These are phyloP conservation scores for Singerocomus inundabilis DNA, from an alignment of 1,284 basidiomycete genomes.

Conservation along the genomic window DNA sequence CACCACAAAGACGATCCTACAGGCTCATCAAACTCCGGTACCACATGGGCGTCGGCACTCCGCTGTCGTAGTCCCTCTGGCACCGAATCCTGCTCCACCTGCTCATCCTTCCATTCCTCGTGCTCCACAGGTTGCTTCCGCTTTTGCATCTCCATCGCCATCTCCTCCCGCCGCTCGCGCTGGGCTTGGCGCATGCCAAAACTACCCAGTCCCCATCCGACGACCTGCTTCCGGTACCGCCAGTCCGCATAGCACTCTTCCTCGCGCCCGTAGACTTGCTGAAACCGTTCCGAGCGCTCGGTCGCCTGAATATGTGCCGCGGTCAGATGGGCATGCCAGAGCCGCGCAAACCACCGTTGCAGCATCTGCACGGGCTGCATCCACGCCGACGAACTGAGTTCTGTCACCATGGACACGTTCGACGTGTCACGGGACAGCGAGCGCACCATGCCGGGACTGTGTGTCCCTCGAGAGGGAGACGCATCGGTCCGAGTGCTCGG, in stretches of 20 bases:
- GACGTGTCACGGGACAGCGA: constrained; percentile 11
- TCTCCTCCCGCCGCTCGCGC: constrained; percentile 25
- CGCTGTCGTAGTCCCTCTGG: constrained; percentile 15
- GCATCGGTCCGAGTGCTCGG: constrained; percentile 3
- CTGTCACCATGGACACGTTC: not conserved
- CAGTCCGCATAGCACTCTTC: constrained; percentile 31
- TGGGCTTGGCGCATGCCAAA: constrained; percentile 52
- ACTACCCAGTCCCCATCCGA: constrained; percentile 72
- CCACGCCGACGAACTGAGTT: not conserved
- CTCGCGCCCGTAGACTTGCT: constrained; percentile 51
- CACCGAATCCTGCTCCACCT: not conserved
- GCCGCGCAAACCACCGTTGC: constrained; percentile 52
- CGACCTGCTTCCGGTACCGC: constrained; percentile 24
- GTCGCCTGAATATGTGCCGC: constrained; percentile 66
- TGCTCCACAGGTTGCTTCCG: constrained; percentile 15
- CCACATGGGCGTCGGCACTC: not conserved
- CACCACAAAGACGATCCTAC: constrained; percentile 56
- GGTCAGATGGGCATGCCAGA: constrained; percentile 62
- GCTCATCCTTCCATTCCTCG: constrained; percentile 15
- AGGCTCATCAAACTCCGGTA: constrained; percentile 12
- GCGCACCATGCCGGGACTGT: not conserved
- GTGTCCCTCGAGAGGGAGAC: too few species aligned
- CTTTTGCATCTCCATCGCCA: constrained; percentile 9
- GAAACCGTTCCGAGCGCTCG: constrained; percentile 60
- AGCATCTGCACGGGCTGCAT: constrained; percentile 40